Percentiles rank a stretch among this genome's conserved stretches.
These are phyloP conservation scores for Claviceps fusiformis DNA, from an alignment of 2,329 filamentous ascomycete species.

Conservation along the genomic window DNA sequence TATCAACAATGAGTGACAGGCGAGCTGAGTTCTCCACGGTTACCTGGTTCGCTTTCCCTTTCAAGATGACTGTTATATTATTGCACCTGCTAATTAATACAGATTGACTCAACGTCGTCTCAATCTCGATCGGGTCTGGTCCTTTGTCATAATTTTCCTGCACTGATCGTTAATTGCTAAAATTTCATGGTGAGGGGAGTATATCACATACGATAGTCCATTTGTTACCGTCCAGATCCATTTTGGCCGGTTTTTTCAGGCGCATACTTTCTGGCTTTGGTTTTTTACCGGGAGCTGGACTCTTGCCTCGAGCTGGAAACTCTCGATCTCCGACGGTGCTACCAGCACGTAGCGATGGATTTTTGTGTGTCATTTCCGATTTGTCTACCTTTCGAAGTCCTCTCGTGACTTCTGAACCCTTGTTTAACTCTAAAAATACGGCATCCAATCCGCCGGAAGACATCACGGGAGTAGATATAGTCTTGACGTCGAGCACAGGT, in stretches of 20 bases:
- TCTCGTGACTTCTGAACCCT: conserved; percentile 75
- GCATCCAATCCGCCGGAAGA: conserved; percentile 57
- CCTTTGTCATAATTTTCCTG: conserved; percentile 85
- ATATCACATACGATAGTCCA: conserved; percentile 61
- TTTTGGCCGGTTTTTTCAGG: conserved; percentile 65
- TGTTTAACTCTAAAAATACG: conserved; percentile 85
- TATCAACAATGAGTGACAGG: conserved; percentile 76
- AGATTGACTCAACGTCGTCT: conserved; percentile 72
- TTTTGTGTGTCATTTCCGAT: conserved; percentile 97
- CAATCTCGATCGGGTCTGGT: conserved; percentile 59
- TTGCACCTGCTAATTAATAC: conserved; percentile 86
- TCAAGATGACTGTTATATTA: conserved; percentile 78
- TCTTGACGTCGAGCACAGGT: conserved; percentile 48
- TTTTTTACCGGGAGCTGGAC: conserved; percentile 76
- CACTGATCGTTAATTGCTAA: conserved; percentile 2
- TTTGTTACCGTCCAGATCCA: conserved; percentile 76
- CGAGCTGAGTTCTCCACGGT: conserved; percentile 82
- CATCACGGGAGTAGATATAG: conserved; percentile 21
- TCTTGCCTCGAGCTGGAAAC: conserved; percentile 53
- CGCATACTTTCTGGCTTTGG: conserved; percentile 78
- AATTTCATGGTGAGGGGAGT: too few relatives aligned
- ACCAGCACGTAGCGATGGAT: conserved; percentile 66
- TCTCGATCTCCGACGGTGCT: conserved; percentile 53
- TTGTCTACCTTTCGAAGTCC: conserved; percentile 86
- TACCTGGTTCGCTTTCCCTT: conserved; percentile 93